Percentiles rank a stretch among this genome's conserved stretches.
Evolutionary conservation across 495 filamentous ascomycete species (phyloP).

Genomic region (Penicillium macrosclerotiorum): DNA sequence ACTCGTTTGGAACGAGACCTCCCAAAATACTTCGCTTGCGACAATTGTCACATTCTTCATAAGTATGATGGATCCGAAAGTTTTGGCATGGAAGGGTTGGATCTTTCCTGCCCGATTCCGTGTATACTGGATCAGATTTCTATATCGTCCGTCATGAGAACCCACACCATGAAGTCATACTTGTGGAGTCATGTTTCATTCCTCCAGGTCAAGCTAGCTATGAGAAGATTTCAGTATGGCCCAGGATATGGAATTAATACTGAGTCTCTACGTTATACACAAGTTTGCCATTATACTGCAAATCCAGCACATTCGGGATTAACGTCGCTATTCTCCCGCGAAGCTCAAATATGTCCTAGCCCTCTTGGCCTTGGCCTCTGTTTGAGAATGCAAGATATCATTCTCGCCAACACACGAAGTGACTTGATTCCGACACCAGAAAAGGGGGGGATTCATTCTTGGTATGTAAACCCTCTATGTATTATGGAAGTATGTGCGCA

Average conservation of each 20-base stretch:
- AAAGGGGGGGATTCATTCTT: too few relatives aligned
- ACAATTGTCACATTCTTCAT: slow-evolving; percentile 14
- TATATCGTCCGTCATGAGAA: not conserved
- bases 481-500: too few relatives aligned
- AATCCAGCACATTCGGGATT: too few relatives aligned
- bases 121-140: slow-evolving; percentile 1
- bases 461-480: too few relatives aligned
- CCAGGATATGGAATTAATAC: slow-evolving; percentile 7
- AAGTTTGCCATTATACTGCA: not conserved
- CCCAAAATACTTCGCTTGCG: slow-evolving; percentile 15
- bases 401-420: not conserved
- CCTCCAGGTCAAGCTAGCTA: slow-evolving; percentile 6
- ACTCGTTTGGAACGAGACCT: slow-evolving; percentile 11
- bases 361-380: not conserved
- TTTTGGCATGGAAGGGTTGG: slow-evolving; percentile 6
- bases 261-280: slow-evolving; percentile 4
- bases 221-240: slow-evolving; percentile 10
- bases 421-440: too few relatives aligned
- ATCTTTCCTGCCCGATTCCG: not conserved
- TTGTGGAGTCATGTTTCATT: slow-evolving; percentile 3
- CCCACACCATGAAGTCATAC: not conserved
- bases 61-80: slow-evolving; percentile 16
- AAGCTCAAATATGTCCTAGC: slow-evolving; percentile 1
- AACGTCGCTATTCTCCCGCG: slow-evolving; percentile 2
- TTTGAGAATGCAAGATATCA: slow-evolving; percentile 5